Evolutionary conservation across 805 yeast genomes (phyloP).

Genomic region (Saccharomycopsis guyanensis): DNA sequence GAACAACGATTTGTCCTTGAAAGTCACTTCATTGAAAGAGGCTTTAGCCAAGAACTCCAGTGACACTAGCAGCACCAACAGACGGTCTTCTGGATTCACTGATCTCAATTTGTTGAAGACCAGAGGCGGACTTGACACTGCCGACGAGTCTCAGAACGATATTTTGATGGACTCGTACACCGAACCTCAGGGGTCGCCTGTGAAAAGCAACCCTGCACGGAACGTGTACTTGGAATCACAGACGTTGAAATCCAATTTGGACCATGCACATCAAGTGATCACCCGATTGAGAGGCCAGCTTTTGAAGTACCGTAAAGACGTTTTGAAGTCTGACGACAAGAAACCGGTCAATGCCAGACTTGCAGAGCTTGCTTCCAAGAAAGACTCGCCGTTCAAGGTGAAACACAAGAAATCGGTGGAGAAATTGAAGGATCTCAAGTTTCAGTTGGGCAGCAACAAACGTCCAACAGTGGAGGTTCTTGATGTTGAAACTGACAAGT

Average conservation of each 20-base stretch:
- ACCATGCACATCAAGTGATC: slow-evolving; percentile 56
- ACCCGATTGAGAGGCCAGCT: slow-evolving; percentile 48
- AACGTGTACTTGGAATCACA: slow-evolving; percentile 52
- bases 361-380: neutral
- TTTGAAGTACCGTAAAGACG: slow-evolving; percentile 29
- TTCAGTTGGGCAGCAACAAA: slow-evolving; percentile 4
- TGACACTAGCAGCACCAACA: slow-evolving; percentile 18
- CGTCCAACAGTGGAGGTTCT: slow-evolving; percentile 5
- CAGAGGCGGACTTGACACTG: slow-evolving; percentile 17
- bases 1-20: slow-evolving; percentile 48
- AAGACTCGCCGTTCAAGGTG: neutral
- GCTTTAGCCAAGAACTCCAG: neutral
- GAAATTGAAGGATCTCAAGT: slow-evolving; percentile 6
- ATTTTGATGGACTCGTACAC: slow-evolving; percentile 25
- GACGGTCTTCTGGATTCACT: slow-evolving; percentile 3
- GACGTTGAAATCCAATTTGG: slow-evolving; percentile 55
- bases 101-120: slow-evolving; percentile 23
- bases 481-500: slow-evolving; percentile 19
- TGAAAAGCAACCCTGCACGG: slow-evolving; percentile 31
- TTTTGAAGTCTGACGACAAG: slow-evolving; percentile 1
- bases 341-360: neutral
- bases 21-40: slow-evolving; percentile 24
- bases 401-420: neutral
- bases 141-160: slow-evolving; percentile 2
- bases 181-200: slow-evolving; percentile 32